A percentile compares a stretch with the other conserved stretches of the same genome.
Evolutionary conservation across 768 basidiomycete genomes (phyloP).

Genomic region (Boletus eberwhitei): DNA sequence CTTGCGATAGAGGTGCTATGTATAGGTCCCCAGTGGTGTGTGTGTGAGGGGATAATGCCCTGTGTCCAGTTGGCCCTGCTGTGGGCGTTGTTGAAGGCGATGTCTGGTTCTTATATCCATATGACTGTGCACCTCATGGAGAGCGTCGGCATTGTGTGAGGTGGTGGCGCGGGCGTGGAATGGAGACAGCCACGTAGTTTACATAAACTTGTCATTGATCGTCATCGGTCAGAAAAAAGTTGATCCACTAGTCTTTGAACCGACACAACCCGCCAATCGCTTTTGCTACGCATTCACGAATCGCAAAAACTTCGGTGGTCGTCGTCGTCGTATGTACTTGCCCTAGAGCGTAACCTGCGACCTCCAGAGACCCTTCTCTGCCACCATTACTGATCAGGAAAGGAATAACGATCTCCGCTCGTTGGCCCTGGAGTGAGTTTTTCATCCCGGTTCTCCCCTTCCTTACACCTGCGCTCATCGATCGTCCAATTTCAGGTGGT

Average conservation of each 20-base stretch:
- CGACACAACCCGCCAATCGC: constrained; percentile 19
- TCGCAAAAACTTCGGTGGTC: constrained; percentile 16
- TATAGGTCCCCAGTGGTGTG: constrained; percentile 13
- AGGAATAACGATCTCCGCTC: constrained; percentile 80
- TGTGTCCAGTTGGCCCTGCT: constrained; percentile 9
- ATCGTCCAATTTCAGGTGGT: constrained; percentile 53
- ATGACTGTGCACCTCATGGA: constrained; percentile 11
- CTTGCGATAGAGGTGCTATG: constrained; percentile 11
- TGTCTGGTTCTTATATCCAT: constrained; percentile 17
- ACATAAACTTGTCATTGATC: constrained; percentile 19
- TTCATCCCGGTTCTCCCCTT: constrained; percentile 20
- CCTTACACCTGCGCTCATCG: constrained; percentile 13
- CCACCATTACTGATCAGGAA: constrained; percentile 74
- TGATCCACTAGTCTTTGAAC: constrained; percentile 11
- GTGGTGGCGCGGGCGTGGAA: constrained; percentile 1
- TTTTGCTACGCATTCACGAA: constrained; percentile 19
- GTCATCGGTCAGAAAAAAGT: constrained; percentile 18
- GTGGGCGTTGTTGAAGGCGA: constrained; percentile 15
- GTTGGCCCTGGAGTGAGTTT: constrained; percentile 70
- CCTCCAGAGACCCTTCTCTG: constrained; percentile 36
- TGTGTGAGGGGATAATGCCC: constrained; percentile 19
- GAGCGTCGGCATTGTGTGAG: constrained; percentile 5
- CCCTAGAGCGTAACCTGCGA: constrained; percentile 30
- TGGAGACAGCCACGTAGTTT: constrained; percentile 12
- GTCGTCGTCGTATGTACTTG: constrained; percentile 22